Evolutionary conservation across 176 grass and related monocot genomes (phyloP), one percentile per base, ranked within the genome.

Genomic region (bread wheat (Triticum aestivum)): DNA sequence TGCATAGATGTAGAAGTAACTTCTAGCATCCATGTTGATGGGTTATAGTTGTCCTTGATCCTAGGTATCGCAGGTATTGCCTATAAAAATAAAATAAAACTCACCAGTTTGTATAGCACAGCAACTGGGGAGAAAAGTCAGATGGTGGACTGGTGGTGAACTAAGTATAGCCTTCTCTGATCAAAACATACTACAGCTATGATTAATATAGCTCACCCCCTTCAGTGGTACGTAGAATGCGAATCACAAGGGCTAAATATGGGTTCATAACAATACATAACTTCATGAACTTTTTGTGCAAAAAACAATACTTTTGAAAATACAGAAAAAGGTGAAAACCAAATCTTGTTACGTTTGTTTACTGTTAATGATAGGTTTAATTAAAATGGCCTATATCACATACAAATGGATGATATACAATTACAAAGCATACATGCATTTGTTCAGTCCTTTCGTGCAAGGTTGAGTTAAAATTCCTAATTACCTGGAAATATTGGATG

Each of bases 1-100:
- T 94, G 92, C 70, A 89, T 82, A 68, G 95, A 97, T 78, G 51
- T 56, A 38, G 63, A 92, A 29, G 89, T 94, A 89, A 87, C 86
- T 74, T 97, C 92, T 64, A 97, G 29, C 92, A 97, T 94, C 94
- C 92, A 97, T 44, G 94, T 94, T 41, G 94, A 89, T 54, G 95
- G 95, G 39, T 97, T 97, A 54, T 97, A 91, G 42, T 92, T 94
- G 32, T 92, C 52, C 77, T 74, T 94, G 54, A 97, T 97, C 35
- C 65, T 85, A 27, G 92, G 92, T 81, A 92, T 68, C 42, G 88
- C 88, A 24, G 80, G 15, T 61, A 94, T 91, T 44, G 45, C 86
- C 92, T 97, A 38, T 1, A 86, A 90, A 59, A 77, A 49, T 52
- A 51, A 58, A 17, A 27, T 27, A n/a, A 1, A 77, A 27, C 27